Base-by-base conservation (phyloP, 2,329 filamentous ascomycete species). In the Alternaria postmessia region DNA sequence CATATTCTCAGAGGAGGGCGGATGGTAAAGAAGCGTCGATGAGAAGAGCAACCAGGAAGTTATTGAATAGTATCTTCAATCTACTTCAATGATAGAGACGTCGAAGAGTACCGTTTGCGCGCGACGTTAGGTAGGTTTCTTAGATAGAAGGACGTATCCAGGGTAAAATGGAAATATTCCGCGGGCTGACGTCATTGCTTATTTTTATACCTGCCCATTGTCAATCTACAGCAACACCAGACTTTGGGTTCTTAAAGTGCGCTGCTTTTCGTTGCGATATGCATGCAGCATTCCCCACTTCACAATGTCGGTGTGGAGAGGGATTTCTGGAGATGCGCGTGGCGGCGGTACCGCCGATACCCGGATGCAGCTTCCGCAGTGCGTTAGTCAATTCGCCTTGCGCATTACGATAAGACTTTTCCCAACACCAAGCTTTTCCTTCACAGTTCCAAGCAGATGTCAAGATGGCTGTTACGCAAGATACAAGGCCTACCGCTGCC, bases 391-490 rank as follows among this genome's bases (percentile, higher is more conserved):
- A 14, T 34, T 18, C 42, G 26, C 24, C 52, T 7, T 20, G 20
- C 12, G 16, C 22, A 51, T 38, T 20, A 14, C 43, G 43, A 48
- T 24, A 51, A 54, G 54, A 59, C 51, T 57, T 57, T 57, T 53
- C 38, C 7, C 42, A 59, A 44, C 47, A 47, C 44, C 43, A 32
- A 38, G 24, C 24, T 18, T 51, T 48, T 24, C 14, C 16, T 11
- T 49, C 28, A 36, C 46, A 38, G n/a, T 44, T 36, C 24, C 28
- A 14, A 14, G 43, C 22, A 43, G 24, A 55, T 6, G 22, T 22
- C n/a, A 39, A 59, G n/a, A 65, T 61, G 64, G 60, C 57, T 30
- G 30, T 39, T n/a, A 32, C 26, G n/a, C 54, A 47, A 26, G 57
- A 60, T n/a, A 30, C 42, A 7, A 43, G 42, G 20, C 11, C 18